These are phyloP conservation scores for Schrenkiella parvula DNA, from an alignment of 345 rosid species.

Conservation along the genomic window DNA sequence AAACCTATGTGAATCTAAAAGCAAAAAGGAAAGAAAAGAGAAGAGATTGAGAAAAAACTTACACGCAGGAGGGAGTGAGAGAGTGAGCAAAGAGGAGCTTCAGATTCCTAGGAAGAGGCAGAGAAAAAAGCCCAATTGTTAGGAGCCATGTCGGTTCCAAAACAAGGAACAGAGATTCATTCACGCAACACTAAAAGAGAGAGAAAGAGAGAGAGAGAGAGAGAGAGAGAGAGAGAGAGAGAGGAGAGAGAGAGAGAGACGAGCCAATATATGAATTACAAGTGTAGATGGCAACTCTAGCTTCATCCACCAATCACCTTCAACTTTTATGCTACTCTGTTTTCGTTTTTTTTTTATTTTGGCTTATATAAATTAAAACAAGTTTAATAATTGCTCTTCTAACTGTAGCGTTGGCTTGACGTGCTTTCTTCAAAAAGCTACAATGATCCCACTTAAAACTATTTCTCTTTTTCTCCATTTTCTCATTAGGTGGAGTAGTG, in stretches of 20 bases:
- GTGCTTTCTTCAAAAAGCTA: conserved; percentile 35
- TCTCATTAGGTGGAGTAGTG: conserved; percentile 21
- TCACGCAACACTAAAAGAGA: conserved; percentile 8
- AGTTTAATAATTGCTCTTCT: not conserved
- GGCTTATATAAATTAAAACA: not conserved
- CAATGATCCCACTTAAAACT: conserved; percentile 30
- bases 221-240: conserved; percentile 5
- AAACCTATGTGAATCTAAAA: conserved; percentile 20
- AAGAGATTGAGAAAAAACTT: conserved; percentile 12
- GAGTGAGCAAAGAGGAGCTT: conserved; percentile 7
- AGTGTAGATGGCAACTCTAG: conserved; percentile 49
- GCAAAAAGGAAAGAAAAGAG: not conserved
- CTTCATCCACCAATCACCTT: conserved; percentile 50
- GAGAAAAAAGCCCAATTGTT: conserved; percentile 50
- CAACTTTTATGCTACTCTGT: conserved; percentile 49
- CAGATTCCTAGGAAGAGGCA: conserved; percentile 37
- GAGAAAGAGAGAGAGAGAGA: conserved; percentile 9
- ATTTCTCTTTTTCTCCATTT: not conserved
- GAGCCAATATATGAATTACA: conserved; percentile 35
- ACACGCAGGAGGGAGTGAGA: conserved; percentile 27
- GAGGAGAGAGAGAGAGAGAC: not conserved
- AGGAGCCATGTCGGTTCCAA: conserved; percentile 72
- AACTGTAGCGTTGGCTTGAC: conserved; percentile 30
- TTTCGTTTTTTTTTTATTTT: conserved; percentile 3
- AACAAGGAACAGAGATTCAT: conserved; percentile 41